A percentile compares a stretch with the other conserved stretches of the same genome.
Evolutionary conservation across 1,284 basidiomycete species (phyloP).

Genomic region (Wolfiporia cocos): DNA sequence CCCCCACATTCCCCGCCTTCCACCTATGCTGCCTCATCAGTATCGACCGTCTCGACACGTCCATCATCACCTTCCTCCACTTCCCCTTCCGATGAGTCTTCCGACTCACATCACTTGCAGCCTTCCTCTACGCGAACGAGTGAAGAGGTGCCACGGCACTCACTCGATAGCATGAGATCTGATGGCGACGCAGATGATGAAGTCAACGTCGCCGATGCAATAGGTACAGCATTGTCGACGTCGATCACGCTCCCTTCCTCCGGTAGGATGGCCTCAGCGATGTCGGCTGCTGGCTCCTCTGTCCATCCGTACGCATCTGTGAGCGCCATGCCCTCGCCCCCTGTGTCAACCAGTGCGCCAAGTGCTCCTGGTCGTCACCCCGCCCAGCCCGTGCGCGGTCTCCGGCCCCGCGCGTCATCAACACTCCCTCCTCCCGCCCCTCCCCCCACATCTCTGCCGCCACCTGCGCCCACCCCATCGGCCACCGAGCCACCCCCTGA

Average conservation of each 20-base stretch:
- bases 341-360: constrained; percentile 11
- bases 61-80: constrained; percentile 44
- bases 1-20: constrained; percentile 56
- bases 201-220: constrained; percentile 36
- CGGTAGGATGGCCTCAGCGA: background rate
- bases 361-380: constrained; percentile 18
- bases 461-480: constrained; percentile 45
- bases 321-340: constrained; percentile 10
- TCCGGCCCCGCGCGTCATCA: constrained; percentile 48
- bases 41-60: constrained; percentile 47
- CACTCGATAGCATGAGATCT: constrained; percentile 22
- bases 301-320: constrained; percentile 25
- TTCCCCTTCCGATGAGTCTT: constrained; percentile 47
- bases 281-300: background rate
- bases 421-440: constrained; percentile 60
- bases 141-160: constrained; percentile 27
- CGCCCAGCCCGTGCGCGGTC: constrained; percentile 15
- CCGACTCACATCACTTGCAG: constrained; percentile 35
- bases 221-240: constrained; percentile 40
- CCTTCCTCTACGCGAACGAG: constrained; percentile 23
- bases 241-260: constrained; percentile 26
- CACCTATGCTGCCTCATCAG: constrained; percentile 39
- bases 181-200: constrained; percentile 21
- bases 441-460: constrained; percentile 56
- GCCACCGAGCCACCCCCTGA: constrained; percentile 25